These are phyloP conservation scores for Boletus pseudopeckii DNA, from an alignment of 768 basidiomycete species.

Conservation along the genomic window DNA sequence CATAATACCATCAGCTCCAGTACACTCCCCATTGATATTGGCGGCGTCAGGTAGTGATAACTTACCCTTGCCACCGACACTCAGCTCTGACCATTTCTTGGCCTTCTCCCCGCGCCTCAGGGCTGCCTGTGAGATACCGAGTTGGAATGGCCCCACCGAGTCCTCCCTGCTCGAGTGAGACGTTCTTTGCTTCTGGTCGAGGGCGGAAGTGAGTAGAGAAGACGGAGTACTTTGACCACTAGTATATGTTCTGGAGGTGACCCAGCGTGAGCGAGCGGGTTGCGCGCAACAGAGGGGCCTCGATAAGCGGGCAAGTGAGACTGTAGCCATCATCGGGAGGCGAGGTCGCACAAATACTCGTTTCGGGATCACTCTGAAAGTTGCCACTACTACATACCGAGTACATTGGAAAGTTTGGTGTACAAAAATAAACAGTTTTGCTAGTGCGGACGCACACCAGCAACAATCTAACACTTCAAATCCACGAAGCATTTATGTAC, in stretches of 20 bases:
- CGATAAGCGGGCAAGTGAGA: slow-evolving; percentile 7
- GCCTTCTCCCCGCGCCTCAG: slow-evolving; percentile 50
- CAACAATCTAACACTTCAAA: neutral
- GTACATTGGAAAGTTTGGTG: neutral
- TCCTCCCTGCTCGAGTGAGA: slow-evolving; percentile 45
- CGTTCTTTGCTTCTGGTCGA: slow-evolving; percentile 53
- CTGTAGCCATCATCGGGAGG: slow-evolving; percentile 11
- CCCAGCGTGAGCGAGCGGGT: neutral
- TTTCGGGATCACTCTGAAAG: slow-evolving; percentile 7
- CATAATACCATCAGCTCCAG: neutral
- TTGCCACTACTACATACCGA: neutral
- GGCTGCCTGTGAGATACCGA: slow-evolving; percentile 61
- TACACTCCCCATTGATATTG: neutral
- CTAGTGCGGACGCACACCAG: neutral
- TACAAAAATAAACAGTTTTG: neutral
- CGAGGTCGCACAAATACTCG: neutral
- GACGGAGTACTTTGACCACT: slow-evolving; percentile 46
- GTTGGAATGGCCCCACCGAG: slow-evolving; percentile 72
- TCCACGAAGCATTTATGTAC: neutral
- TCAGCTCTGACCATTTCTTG: slow-evolving; percentile 80
- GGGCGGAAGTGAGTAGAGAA: slow-evolving; percentile 57
- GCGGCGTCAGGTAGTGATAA: slow-evolving; percentile 11
- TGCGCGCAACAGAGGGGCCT: slow-evolving; percentile 2
- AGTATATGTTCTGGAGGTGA: slow-evolving; percentile 38
- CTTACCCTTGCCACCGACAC: slow-evolving; percentile 70